Percentiles rank a stretch among this genome's conserved stretches.
Conservation (phyloP, 2,329 filamentous ascomycete species). For the Raffaelea arxii region DNA sequence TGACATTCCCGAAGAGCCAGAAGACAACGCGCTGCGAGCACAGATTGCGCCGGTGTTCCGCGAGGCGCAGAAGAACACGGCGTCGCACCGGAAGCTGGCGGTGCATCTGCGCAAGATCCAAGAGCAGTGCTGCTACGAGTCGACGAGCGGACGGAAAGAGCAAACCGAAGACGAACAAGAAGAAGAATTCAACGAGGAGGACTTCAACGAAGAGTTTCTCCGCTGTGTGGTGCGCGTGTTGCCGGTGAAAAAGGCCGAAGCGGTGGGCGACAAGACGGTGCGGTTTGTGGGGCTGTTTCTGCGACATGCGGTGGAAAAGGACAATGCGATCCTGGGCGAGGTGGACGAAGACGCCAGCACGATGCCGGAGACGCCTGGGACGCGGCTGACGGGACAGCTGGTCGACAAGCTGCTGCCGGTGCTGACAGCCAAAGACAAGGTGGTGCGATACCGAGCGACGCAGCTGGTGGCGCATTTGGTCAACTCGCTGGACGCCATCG, state of each 20-base stretch:
- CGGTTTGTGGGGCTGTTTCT: constrained; percentile 85
- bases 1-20: constrained; percentile 60
- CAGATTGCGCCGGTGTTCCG: constrained; percentile 65
- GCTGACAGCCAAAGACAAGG: constrained; percentile 84
- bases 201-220: constrained; percentile 80
- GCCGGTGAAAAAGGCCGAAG: constrained; percentile 84
- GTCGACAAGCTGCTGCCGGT: constrained; percentile 66
- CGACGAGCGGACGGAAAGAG: constrained; percentile 24
- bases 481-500: constrained; percentile 84
- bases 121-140: constrained; percentile 68
- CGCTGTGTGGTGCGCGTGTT: constrained; percentile 75
- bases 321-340: constrained; percentile 57
- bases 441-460: constrained; percentile 78
- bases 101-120: constrained; percentile 86
- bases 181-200: constrained; percentile 64
- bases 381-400: constrained; percentile 64
- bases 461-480: constrained; percentile 87
- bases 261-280: constrained; percentile 74
- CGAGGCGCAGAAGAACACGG: constrained; percentile 81
- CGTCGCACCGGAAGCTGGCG: constrained; percentile 80
- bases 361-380: constrained; percentile 75
- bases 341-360: constrained; percentile 59
- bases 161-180: constrained; percentile 33
- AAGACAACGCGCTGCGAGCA: constrained; percentile 59
- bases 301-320: constrained; percentile 59